Evolutionary conservation across 2,329 filamentous ascomycete genomes (phyloP).

Genomic region (Diaporthe amygdali): DNA sequence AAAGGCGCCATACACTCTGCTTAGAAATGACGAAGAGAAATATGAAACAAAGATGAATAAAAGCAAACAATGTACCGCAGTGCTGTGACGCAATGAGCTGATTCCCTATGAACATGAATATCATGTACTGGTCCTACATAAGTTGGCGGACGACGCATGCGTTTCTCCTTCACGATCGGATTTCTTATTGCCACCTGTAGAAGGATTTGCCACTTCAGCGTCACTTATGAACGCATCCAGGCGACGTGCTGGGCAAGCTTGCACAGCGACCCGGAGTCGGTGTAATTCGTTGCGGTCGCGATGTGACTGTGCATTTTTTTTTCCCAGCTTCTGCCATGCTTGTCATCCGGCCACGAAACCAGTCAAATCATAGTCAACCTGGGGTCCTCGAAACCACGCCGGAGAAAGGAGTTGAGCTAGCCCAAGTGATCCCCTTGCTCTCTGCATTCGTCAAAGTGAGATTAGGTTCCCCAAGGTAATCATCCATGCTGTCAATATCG

Average conservation of each 20-base stretch:
- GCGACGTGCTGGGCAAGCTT: background rate
- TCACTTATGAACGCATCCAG: background rate
- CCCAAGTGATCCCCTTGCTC: too few species aligned
- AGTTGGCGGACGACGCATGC: too few species aligned
- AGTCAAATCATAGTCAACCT: too few species aligned
- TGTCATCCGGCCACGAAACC: background rate
- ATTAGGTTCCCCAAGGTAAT: too few species aligned
- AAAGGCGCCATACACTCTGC: background rate
- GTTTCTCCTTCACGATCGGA: background rate
- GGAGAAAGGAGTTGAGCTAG: too few species aligned
- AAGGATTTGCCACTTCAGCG: background rate
- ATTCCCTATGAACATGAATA: too few species aligned
- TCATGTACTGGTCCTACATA: too few species aligned
- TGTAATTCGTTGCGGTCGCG: background rate
- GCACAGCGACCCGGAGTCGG: background rate
- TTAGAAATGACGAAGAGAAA: background rate
- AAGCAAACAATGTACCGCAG: background rate
- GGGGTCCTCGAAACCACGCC: too few species aligned
- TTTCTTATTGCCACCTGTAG: background rate
- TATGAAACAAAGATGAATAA: background rate
- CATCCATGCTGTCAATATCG: too few species aligned
- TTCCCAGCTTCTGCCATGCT: background rate
- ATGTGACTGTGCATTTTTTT: background rate
- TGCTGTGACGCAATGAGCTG: background rate
- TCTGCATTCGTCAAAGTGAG: too few species aligned